Evolutionary conservation across 2,329 filamentous ascomycete genomes (phyloP).

Genomic region (Biscogniauxia marginata): DNA sequence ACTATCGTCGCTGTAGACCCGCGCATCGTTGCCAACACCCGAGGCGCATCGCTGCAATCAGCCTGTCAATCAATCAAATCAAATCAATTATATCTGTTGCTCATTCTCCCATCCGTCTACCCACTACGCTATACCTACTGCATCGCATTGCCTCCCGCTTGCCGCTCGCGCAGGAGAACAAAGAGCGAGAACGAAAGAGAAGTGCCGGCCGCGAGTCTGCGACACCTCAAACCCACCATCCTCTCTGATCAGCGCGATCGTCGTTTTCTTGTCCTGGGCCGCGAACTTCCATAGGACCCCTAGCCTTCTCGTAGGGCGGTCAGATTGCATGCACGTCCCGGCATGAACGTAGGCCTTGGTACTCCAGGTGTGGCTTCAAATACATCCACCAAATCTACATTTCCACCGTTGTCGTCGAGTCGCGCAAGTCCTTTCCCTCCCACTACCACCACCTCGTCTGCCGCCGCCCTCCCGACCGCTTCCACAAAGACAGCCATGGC

Average conservation of each 20-base stretch:
- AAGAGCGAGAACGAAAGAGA: slow-evolving; percentile 1
- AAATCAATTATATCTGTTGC: background rate
- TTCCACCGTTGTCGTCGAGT: slow-evolving; percentile 25
- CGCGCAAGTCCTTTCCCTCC: slow-evolving; percentile 24
- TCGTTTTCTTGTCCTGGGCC: slow-evolving; percentile 13
- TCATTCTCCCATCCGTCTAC: slow-evolving; percentile 7
- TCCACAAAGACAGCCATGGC: slow-evolving; percentile 42
- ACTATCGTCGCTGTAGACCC: slow-evolving; percentile 16
- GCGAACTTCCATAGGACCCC: slow-evolving; percentile 16
- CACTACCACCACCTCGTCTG: slow-evolving; percentile 12
- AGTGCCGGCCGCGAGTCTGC: slow-evolving; percentile 14
- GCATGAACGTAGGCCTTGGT: slow-evolving; percentile 28
- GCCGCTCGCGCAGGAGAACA: slow-evolving; percentile 5
- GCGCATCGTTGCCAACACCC: slow-evolving; percentile 6
- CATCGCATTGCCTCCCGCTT: slow-evolving; percentile 15
- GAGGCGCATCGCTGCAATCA: background rate
- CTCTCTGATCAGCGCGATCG: slow-evolving; percentile 32
- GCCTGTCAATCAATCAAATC: background rate
- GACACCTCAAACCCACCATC: slow-evolving; percentile 12
- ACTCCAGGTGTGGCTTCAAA: slow-evolving; percentile 22
- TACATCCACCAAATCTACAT: slow-evolving; percentile 21
- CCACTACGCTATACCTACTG: slow-evolving; percentile 12
- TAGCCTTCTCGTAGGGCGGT: slow-evolving; percentile 17
- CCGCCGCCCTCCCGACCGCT: slow-evolving; percentile 10
- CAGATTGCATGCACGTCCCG: slow-evolving; percentile 26